These are phyloP conservation scores for Pyrus hybrid DNA, from an alignment of 331 rosid genomes.

Conservation along the genomic window DNA sequence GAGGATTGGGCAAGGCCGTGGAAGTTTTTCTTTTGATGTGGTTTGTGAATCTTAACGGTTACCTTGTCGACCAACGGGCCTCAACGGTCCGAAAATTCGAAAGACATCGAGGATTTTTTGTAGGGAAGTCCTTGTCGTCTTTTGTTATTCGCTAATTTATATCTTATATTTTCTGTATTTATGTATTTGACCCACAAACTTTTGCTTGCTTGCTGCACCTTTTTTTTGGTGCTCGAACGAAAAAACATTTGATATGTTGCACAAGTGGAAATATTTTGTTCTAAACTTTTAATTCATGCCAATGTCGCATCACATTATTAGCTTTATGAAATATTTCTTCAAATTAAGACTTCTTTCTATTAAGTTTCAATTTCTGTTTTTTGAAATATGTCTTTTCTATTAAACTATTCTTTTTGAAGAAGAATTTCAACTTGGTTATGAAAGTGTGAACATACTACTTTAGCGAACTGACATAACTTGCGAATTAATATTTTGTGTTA, in stretches of 20 bases:
- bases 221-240: too few relatives aligned
- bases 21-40: constrained; percentile 10
- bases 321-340: too few relatives aligned
- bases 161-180: background rate
- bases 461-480: too few relatives aligned
- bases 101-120: constrained; percentile 9
- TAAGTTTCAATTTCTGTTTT: background rate
- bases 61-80: constrained; percentile 41
- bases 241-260: too few relatives aligned
- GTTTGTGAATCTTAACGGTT: constrained; percentile 46
- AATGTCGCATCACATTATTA: background rate
- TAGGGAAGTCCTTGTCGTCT: constrained; percentile 4
- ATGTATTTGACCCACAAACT: background rate
- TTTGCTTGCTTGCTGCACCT: background rate
- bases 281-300: background rate
- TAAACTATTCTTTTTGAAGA: too few relatives aligned
- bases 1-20: background rate
- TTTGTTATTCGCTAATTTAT: background rate
- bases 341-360: too few relatives aligned
- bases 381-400: too few relatives aligned
- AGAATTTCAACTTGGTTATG: background rate
- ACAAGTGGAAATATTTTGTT: too few relatives aligned
- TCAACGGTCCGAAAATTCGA: constrained; percentile 90
- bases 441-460: too few relatives aligned
- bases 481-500: background rate